These are phyloP conservation scores for Eimeria sp. DNA, from an alignment of 169 alveolate genomes.

Conservation along the genomic window DNA sequence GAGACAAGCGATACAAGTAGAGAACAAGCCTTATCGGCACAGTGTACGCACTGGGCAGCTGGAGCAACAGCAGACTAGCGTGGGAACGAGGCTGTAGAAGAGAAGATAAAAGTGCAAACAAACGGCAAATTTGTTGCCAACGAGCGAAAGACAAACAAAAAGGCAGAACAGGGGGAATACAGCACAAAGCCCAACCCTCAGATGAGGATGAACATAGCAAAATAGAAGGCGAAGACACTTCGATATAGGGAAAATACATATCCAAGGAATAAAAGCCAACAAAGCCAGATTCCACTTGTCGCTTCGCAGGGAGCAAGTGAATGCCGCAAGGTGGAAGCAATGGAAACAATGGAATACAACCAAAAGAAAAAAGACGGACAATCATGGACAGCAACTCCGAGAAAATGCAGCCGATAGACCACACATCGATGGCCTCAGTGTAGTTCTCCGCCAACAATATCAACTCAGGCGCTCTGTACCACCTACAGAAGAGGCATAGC, in stretches of 20 bases:
- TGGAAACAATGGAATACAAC: background rate
- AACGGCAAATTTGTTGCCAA: background rate
- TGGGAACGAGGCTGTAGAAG: background rate
- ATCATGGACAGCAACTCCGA: slow-evolving; percentile 96
- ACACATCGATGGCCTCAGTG: slow-evolving; percentile 99
- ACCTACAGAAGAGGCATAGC: slow-evolving; percentile 86
- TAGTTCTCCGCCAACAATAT: slow-evolving; percentile 98
- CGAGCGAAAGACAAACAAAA: background rate
- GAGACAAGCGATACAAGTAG: background rate
- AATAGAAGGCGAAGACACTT: background rate
- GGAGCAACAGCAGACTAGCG: background rate
- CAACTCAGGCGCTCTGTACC: slow-evolving; percentile 99
- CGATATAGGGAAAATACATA: background rate
- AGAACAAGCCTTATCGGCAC: background rate
- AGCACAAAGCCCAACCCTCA: background rate
- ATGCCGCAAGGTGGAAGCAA: background rate
- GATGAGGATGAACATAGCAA: background rate
- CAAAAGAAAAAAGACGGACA: slow-evolving; percentile 76
- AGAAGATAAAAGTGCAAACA: background rate
- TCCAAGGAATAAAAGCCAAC: background rate
- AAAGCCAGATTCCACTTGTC: background rate
- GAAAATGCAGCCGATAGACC: slow-evolving; percentile 99
- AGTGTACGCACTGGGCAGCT: background rate
- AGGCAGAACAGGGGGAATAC: background rate
- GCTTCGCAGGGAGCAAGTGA: background rate